phyloP scores from a whole-genome alignment of 129 eudicot genomes.

The Daucus carota region DH1_v3.0 NC_030387.2:30918001-30918500 shows the following conservation, averaged over 20 bases:
- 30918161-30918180: conserved; percentile 59
- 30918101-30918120: conserved; percentile 92
- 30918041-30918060: conserved; percentile 95
- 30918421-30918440: conserved; percentile 80
- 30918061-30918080: conserved; percentile 75
- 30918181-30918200: neutral
- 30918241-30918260: neutral
- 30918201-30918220: neutral
- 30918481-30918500: conserved; percentile 90
- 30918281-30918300: neutral
- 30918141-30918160: conserved; percentile 78
- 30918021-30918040: conserved; percentile 11
- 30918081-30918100: conserved; percentile 89
- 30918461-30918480: conserved; percentile 89
- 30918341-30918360: neutral
- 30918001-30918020: neutral
- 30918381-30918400: conserved; percentile 32
- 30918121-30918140: conserved; percentile 90
- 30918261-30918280: neutral
- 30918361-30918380: neutral
- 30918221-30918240: neutral
- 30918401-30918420: conserved; percentile 90
- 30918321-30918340: neutral
- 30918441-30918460: conserved; percentile 87
- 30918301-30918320: neutral